Evolutionary conservation across 2,329 filamentous ascomycete genomes (phyloP).

Genomic region (Emmonsiellopsis sp.): DNA sequence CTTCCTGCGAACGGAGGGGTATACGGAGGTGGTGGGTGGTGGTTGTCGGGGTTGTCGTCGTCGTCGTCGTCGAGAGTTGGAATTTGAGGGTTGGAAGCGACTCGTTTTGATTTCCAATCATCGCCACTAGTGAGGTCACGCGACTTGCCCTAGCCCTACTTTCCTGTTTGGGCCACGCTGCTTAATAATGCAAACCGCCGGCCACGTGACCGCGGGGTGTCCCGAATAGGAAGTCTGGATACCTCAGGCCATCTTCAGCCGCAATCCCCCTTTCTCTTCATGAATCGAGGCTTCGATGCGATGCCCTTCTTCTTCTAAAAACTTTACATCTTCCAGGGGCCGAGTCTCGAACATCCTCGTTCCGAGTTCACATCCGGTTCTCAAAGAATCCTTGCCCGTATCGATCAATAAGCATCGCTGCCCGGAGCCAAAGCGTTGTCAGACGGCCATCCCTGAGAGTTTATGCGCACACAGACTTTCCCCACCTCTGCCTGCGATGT

Average conservation of each 20-base stretch:
- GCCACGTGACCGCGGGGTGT: neutral
- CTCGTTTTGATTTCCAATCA: conserved; percentile 27
- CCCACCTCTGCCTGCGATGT: too few species aligned
- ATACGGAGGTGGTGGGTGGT: conserved; percentile 22
- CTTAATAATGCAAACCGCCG: neutral
- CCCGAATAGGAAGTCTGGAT: neutral
- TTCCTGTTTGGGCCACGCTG: neutral
- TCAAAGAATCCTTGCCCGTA: too few species aligned
- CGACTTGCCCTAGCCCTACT: conserved; percentile 33
- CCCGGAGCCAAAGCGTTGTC: too few species aligned
- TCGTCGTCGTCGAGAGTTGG: conserved; percentile 4
- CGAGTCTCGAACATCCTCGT: too few species aligned
- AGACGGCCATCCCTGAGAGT: too few species aligned
- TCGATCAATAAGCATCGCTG: too few species aligned
- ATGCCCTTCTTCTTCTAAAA: too few species aligned
- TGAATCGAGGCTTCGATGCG: too few species aligned
- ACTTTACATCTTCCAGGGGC: too few species aligned
- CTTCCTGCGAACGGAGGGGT: conserved; percentile 38
- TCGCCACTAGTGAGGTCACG: conserved; percentile 21
- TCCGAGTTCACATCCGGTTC: too few species aligned
- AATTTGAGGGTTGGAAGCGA: conserved; percentile 5
- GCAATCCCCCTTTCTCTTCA: too few species aligned
- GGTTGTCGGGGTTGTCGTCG: conserved; percentile 30
- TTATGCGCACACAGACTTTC: too few species aligned
- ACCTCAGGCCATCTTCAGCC: neutral